Conservation (phyloP, 331 rosid genomes). For the Acacia pycnantha region DNA sequence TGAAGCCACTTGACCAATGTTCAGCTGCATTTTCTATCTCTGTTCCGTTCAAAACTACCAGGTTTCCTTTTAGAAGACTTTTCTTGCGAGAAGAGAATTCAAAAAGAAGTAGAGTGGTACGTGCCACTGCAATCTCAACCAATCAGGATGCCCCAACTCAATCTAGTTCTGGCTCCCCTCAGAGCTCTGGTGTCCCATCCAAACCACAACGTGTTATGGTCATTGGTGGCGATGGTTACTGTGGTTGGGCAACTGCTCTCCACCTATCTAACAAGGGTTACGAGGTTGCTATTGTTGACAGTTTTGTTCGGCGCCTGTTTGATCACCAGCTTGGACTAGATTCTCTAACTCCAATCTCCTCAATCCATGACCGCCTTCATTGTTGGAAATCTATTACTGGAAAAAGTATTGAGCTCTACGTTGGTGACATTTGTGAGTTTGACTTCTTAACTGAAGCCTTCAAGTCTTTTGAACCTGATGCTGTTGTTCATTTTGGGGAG, state of each 20-base stretch:
- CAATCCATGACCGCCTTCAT: conserved; percentile 76
- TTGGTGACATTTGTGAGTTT: conserved; percentile 94
- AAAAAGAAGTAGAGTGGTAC: conserved; percentile 35
- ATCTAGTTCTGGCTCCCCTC: conserved; percentile 36
- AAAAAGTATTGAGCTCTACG: conserved; percentile 67
- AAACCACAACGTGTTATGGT: conserved; percentile 81
- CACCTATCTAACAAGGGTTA: conserved; percentile 93
- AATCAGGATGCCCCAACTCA: conserved; percentile 54
- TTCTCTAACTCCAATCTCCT: conserved; percentile 85
- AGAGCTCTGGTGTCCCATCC: conserved; percentile 40
- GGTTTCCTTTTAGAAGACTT: conserved; percentile 47
- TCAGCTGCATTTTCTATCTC: conserved; percentile 41
- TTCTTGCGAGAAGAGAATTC: conserved; percentile 44
- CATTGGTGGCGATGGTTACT: conserved; percentile 96
- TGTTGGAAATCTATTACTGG: conserved; percentile 91
- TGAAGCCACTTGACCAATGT: conserved; percentile 44
- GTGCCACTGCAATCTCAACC: conserved; percentile 60
- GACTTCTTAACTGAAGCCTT: conserved; percentile 88
- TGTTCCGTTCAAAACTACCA: conserved; percentile 36
- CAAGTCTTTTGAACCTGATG: conserved; percentile 83
- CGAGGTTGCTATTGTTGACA: conserved; percentile 91
- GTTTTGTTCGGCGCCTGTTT: conserved; percentile 82
- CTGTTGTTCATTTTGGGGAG: conserved; percentile 94
- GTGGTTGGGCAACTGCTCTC: conserved; percentile 99
- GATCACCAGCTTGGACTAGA: conserved; percentile 91